Conservation (phyloP, 2,329 filamentous ascomycete genomes). For the Penicillium sp. region DNA sequence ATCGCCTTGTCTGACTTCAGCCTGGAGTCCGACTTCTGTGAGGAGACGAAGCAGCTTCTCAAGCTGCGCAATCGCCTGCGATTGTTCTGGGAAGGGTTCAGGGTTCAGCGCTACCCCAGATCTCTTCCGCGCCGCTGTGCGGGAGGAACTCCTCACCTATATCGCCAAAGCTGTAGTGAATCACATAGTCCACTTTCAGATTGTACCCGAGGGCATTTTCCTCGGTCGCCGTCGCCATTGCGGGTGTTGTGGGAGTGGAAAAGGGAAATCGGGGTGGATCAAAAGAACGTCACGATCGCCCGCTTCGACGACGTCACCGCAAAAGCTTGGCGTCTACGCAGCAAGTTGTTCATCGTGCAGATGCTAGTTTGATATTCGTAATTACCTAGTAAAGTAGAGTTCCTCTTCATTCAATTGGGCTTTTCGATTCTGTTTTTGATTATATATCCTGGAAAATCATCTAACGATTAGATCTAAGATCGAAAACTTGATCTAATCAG, state of each 20-base stretch:
- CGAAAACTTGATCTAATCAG: too few species aligned
- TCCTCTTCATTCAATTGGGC: too few species aligned
- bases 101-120: conserved; percentile 3
- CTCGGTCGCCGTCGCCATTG: conserved; percentile 29
- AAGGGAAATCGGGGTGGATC: conserved; percentile 4
- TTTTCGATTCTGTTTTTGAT: too few species aligned
- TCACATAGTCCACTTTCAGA: conserved; percentile 80
- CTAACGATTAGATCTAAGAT: too few species aligned
- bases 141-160: conserved; percentile 50
- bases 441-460: too few species aligned
- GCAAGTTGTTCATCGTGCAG: too few species aligned
- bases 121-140: neutral
- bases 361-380: too few species aligned
- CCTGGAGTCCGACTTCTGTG: conserved; percentile 70
- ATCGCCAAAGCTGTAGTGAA: conserved; percentile 67
- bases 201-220: conserved; percentile 44
- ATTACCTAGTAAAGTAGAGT: neutral
- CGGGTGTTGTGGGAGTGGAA: conserved; percentile 2
- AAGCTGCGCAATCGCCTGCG: conserved; percentile 67
- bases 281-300: conserved; percentile 6
- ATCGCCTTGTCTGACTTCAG: conserved; percentile 78
- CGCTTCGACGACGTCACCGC: conserved; percentile 18
- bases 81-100: conserved; percentile 52
- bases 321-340: conserved; percentile 10
- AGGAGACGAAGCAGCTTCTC: conserved; percentile 71